phyloP scores from a whole-genome alignment of 2,329 filamentous ascomycete genomes.

The Talaromyces albobiverticillius region DNA sequence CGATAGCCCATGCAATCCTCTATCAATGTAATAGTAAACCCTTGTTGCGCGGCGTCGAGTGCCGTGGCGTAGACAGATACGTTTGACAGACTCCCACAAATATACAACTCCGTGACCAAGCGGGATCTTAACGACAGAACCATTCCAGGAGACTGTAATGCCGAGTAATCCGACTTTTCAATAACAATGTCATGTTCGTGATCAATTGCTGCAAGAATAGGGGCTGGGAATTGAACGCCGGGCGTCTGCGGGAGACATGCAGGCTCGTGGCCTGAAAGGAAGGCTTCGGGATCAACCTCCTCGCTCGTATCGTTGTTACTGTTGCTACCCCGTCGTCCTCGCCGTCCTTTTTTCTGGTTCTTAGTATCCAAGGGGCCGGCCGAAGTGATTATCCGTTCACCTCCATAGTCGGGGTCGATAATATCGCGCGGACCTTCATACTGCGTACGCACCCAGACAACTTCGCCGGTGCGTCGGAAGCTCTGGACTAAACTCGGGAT shows the following conservation, averaged over 20 bases:
- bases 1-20: constrained; percentile 87
- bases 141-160: constrained; percentile 71
- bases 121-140: constrained; percentile 76
- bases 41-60: constrained; percentile 83
- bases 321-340: background rate
- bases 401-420: constrained; percentile 50
- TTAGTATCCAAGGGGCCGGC: constrained; percentile 26
- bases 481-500: constrained; percentile 64
- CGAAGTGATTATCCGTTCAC: constrained; percentile 43
- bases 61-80: constrained; percentile 88
- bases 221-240: constrained; percentile 51
- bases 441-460: constrained; percentile 82
- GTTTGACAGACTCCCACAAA: constrained; percentile 84
- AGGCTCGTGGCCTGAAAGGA: constrained; percentile 32
- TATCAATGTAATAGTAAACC: constrained; percentile 79
- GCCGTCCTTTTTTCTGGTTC: constrained; percentile 9
- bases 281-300: constrained; percentile 39
- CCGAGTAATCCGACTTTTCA: constrained; percentile 81
- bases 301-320: background rate
- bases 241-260: constrained; percentile 41
- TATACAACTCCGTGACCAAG: constrained; percentile 83
- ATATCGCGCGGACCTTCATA: constrained; percentile 63
- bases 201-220: constrained; percentile 50
- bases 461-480: constrained; percentile 69
- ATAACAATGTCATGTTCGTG: constrained; percentile 52